Percentiles rank a stretch among this genome's conserved stretches.
Conservation (phyloP, 1,284 basidiomycete species). For the Papiliotrema laurentii region DNA sequence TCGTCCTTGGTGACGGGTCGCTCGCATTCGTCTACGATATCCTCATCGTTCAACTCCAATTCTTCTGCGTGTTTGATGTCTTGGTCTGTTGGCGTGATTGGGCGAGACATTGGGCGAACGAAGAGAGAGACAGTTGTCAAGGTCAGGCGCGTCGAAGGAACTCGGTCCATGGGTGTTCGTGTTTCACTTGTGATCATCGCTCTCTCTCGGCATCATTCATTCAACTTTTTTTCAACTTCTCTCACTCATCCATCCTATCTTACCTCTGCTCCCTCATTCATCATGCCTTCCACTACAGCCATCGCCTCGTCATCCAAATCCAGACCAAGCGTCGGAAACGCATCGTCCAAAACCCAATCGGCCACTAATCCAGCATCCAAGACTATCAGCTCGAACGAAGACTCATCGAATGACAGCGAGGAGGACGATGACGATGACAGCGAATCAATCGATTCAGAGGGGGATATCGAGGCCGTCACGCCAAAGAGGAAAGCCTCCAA, state of each 20-base stretch:
- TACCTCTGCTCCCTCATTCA: neutral
- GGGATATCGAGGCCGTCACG: slow-evolving; percentile 23
- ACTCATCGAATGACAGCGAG: too few relatives aligned
- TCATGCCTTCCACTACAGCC: neutral
- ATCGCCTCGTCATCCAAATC: neutral
- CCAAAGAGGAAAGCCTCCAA: slow-evolving; percentile 12
- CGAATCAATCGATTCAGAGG: slow-evolving; percentile 17
- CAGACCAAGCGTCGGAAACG: neutral
- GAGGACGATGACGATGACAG: slow-evolving; percentile 1
- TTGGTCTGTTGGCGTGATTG: slow-evolving; percentile 9
- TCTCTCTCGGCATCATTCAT: too few relatives aligned
- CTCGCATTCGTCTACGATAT: slow-evolving; percentile 5
- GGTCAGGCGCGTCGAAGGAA: neutral
- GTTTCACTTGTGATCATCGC: too few relatives aligned
- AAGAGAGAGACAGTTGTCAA: neutral
- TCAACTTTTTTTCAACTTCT: neutral
- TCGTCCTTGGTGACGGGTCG: too few relatives aligned
- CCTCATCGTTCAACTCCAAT: slow-evolving; percentile 18
- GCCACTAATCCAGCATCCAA: too few relatives aligned
- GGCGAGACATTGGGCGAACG: slow-evolving; percentile 13
- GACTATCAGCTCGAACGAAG: too few relatives aligned
- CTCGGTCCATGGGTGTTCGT: neutral
- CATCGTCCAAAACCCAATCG: too few relatives aligned
- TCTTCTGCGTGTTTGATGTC: slow-evolving; percentile 18
- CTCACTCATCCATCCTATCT: neutral